Evolutionary conservation across 805 yeast species (phyloP).

Genomic region (Babjeviella inositovora): DNA sequence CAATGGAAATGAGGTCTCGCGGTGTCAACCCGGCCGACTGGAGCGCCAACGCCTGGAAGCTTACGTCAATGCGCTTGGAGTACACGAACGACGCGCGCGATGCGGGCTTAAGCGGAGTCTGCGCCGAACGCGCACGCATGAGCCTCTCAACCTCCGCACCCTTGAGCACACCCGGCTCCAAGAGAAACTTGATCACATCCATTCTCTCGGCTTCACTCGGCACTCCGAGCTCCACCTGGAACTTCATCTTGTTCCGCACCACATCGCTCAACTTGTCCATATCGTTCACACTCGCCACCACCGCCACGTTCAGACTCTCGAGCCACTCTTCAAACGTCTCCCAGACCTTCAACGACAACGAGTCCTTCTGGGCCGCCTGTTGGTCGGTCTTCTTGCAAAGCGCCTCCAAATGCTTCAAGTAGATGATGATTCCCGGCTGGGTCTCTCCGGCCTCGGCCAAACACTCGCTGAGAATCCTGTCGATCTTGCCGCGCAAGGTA

Average conservation of each 20-base stretch:
- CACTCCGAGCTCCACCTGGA: conserved; percentile 61
- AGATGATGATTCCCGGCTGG: conserved; percentile 29
- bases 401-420: conserved; percentile 60
- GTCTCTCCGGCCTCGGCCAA: conserved; percentile 1
- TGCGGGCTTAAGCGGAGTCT: no score
- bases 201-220: conserved; percentile 68
- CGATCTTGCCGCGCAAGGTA: conserved; percentile 58
- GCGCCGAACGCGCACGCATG: no score
- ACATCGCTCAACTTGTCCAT: conserved; percentile 52
- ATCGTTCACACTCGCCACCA: conserved; percentile 57
- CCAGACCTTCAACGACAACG: conserved; percentile 34
- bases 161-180: conserved; percentile 1
- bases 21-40: conserved; percentile 93
- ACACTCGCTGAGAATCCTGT: conserved; percentile 32
- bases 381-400: conserved; percentile 54
- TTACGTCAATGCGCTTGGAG: no score
- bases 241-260: conserved; percentile 53
- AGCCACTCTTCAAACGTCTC: conserved; percentile 42
- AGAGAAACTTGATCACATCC: conserved; percentile 38
- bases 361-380: conserved; percentile 27
- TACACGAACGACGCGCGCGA: no score
- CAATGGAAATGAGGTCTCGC: conserved; percentile 58
- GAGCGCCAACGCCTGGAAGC: conserved; percentile 41
- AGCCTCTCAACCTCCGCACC: conserved; percentile 2
- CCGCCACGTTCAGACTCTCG: conserved; percentile 18